phyloP scores from a whole-genome alignment of 2,329 filamentous ascomycete genomes.

The Xylaria sp. region DNA sequence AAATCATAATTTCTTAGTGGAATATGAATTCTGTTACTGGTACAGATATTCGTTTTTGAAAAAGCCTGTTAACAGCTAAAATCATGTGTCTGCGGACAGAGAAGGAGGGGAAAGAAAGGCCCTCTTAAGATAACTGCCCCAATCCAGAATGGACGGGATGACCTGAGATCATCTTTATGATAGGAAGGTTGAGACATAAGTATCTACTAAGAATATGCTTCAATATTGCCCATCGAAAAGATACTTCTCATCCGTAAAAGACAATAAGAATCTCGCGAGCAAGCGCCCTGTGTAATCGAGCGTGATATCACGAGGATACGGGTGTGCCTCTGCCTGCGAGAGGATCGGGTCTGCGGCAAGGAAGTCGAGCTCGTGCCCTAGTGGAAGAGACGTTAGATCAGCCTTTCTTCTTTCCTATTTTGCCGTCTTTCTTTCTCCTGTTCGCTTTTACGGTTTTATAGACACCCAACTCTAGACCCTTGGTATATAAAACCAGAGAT shows the following conservation, averaged over 20 bases:
- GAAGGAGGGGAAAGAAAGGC: not conserved
- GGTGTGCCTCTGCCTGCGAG: constrained; percentile 57
- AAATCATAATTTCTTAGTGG: not conserved
- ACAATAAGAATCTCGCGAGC: constrained; percentile 64
- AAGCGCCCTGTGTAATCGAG: constrained; percentile 64
- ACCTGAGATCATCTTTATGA: not conserved
- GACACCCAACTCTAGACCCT: not conserved
- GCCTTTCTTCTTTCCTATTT: not conserved
- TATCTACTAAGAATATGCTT: not conserved
- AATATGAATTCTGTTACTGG: not conserved
- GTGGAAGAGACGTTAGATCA: not conserved
- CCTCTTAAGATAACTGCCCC: not conserved
- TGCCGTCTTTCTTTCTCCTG: too few species aligned
- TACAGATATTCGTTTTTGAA: not conserved
- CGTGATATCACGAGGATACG: constrained; percentile 59
- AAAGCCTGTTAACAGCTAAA: too few species aligned
- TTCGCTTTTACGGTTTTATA: not conserved
- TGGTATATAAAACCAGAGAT: not conserved
- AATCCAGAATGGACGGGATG: not conserved
- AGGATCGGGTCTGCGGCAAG: constrained; percentile 60
- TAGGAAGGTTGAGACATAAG: not conserved
- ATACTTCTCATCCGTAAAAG: constrained; percentile 61
- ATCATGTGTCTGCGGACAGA: not conserved
- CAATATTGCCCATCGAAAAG: constrained; percentile 56
- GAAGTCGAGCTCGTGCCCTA: constrained; percentile 57